Conservation (phyloP, 2,329 filamentous ascomycete genomes). For the Didymella lethalis region DNA sequence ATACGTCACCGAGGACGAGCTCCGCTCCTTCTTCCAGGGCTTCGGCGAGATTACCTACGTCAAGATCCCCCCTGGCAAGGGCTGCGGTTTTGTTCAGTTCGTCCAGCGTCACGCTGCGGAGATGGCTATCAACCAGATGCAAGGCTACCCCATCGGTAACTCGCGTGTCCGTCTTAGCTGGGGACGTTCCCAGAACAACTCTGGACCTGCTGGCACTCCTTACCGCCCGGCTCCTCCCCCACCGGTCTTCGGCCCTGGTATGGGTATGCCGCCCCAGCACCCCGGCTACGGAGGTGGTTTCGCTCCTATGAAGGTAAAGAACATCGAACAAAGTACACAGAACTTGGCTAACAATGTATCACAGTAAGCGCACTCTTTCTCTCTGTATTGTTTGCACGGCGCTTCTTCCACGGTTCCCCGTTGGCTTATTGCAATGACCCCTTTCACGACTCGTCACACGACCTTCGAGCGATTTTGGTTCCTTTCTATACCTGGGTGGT, state of each 20-base stretch:
- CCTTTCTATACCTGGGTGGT: conserved; percentile 48
- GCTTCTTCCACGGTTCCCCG: conserved; percentile 45
- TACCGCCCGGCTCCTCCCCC: conserved; percentile 92
- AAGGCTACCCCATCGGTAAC: conserved; percentile 98
- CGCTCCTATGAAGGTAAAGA: conserved; percentile 70
- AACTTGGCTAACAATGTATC: conserved; percentile 23
- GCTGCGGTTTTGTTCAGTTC: conserved; percentile 98
- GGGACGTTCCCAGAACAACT: conserved; percentile 99
- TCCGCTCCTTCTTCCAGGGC: conserved; percentile 99
- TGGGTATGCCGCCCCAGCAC: conserved; percentile 71
- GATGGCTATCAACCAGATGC: conserved; percentile 99
- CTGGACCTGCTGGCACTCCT: conserved; percentile 90
- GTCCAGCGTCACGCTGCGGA: conserved; percentile 98
- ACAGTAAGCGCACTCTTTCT: conserved; percentile 51
- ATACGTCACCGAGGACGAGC: conserved; percentile 98
- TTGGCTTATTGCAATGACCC: conserved; percentile 49
- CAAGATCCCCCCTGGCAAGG: conserved; percentile 99
- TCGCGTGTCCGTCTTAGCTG: conserved; percentile 96
- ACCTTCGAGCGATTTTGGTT: conserved; percentile 50
- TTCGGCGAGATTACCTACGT: conserved; percentile 99
- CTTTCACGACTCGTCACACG: conserved; percentile 50
- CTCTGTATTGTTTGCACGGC: conserved; percentile 47
- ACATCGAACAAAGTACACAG: not conserved
- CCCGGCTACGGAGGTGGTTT: conserved; percentile 66
- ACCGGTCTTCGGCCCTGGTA: conserved; percentile 71